Base-by-base conservation (phyloP, 495 filamentous ascomycete species). In the Sordaria brevicollis region DNA sequence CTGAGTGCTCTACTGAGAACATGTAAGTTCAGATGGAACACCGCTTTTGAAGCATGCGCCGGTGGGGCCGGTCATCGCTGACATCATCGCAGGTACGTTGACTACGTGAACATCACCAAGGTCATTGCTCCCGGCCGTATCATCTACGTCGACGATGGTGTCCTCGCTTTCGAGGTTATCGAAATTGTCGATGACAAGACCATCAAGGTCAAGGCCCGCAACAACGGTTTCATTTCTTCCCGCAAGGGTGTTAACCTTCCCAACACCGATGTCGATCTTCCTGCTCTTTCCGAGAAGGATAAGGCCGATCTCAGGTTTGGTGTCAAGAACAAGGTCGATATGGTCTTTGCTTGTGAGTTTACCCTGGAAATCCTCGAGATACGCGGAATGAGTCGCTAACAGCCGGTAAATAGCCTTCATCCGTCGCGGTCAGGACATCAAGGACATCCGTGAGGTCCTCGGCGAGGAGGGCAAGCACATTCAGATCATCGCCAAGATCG, bases 71-170 rank as follows among this genome's bases (percentile, higher is more conserved):
- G n/a, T 66, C 19, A 13, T 4, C 25, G 62, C 76, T 79, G 54
- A 77, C 71, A 25, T 39, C 7, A 15, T 29, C 35, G 17, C 62
- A 97, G 93, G 93, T 96, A 93, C 75, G 91, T 99, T 76, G 95
- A 99, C 85, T 99, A 99, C 84, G 94, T 94, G 89, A 99, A 99
- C 87, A 97, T 99, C 86, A 97, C 95, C 83, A 96, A 94, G 83
- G 94, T 99, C 76, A 98, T 99, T 80, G 79, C 89, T 73, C 82
- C 87, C n/a, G 96, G 96, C 76, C 93, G 94, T 76, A 90, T 91
- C 79, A 97, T 99, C 86, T 99, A 96, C 83, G 96, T 99, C 72
- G 95, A 99, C 76, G 95, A 99, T 75, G 95, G 95, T 77, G 93
- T 98, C 68, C 90, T 98, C 69, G 94, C 94, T 4, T 97, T 99